Evolutionary conservation across 106 monocot species (phyloP).

Genomic region (Dendrobium huoshanense): DNA sequence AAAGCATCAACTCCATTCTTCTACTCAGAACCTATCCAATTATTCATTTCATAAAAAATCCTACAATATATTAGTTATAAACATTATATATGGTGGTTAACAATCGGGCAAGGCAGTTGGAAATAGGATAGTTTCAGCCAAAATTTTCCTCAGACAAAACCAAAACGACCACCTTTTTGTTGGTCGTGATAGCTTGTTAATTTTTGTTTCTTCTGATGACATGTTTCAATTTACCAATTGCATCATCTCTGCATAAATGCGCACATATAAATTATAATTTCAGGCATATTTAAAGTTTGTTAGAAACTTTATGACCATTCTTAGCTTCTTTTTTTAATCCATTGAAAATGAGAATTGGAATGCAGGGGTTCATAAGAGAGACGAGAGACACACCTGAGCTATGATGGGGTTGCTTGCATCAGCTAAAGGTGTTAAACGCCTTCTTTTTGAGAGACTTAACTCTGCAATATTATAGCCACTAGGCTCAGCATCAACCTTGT

Average conservation of each 20-base stretch:
- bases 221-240: background rate
- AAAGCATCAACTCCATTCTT: background rate
- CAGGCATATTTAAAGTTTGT: background rate
- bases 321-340: background rate
- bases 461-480: slow-evolving; percentile 17
- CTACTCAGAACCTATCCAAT: background rate
- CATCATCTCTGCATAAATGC: background rate
- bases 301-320: background rate
- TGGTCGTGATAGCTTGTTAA: background rate
- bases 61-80: background rate
- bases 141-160: background rate
- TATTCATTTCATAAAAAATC: background rate
- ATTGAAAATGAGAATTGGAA: background rate
- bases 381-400: slow-evolving; percentile 65
- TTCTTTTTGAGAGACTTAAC: slow-evolving; percentile 27
- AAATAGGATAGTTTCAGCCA: background rate
- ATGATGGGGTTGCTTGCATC: slow-evolving; percentile 98
- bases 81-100: background rate
- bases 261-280: background rate
- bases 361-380: background rate
- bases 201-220: background rate
- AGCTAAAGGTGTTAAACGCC: slow-evolving; percentile 58
- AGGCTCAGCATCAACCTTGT: slow-evolving; percentile 8
- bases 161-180: background rate
- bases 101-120: background rate